These are phyloP conservation scores for Wickerhamiella kurtzmanii DNA, from an alignment of 805 yeast species.

Conservation along the genomic window DNA sequence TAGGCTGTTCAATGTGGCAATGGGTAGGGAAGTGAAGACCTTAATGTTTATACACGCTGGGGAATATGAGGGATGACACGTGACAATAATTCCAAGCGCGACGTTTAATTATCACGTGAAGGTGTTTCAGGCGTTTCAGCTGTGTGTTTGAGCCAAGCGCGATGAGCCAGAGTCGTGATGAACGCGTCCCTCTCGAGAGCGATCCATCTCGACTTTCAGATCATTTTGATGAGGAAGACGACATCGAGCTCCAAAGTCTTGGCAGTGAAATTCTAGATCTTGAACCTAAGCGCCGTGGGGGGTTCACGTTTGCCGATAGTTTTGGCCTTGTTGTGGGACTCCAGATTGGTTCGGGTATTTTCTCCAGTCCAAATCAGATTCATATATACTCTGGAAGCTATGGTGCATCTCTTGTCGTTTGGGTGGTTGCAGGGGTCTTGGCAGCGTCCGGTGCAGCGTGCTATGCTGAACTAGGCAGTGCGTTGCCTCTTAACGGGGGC, in stretches of 20 bases:
- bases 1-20: too few relatives aligned
- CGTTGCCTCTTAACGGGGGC: slow-evolving; percentile 31
- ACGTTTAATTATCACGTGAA: background rate
- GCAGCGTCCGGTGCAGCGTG: slow-evolving; percentile 35
- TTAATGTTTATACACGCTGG: too few relatives aligned
- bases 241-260: background rate
- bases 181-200: background rate
- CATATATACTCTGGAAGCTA: slow-evolving; percentile 28
- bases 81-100: background rate
- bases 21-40: too few relatives aligned
- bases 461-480: slow-evolving; percentile 30
- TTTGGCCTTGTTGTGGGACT: slow-evolving; percentile 29
- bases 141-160: background rate
- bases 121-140: background rate
- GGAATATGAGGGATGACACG: background rate
- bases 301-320: slow-evolving; percentile 24
- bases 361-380: slow-evolving; percentile 31
- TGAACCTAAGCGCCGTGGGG: background rate
- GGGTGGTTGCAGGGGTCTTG: slow-evolving; percentile 29
- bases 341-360: slow-evolving; percentile 34
- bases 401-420: slow-evolving; percentile 27
- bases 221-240: background rate
- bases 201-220: background rate
- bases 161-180: background rate
- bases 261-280: background rate